These are phyloP conservation scores for Epichloe hybrida DNA, from an alignment of 2,329 filamentous ascomycete species.

Conservation along the genomic window DNA sequence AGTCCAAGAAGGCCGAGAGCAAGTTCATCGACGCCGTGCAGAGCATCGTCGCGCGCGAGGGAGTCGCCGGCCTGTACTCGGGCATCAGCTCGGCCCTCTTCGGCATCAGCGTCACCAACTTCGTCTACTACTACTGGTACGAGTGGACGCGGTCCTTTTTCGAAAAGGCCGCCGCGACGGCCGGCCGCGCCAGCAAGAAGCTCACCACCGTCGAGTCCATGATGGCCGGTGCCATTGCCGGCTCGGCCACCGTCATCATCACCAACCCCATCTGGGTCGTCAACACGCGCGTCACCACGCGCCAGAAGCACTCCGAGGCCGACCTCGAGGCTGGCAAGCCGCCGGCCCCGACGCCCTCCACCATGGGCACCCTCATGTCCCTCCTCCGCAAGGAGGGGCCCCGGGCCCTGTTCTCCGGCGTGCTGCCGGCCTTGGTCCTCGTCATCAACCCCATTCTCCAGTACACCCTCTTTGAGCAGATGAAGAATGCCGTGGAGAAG, in stretches of 20 bases:
- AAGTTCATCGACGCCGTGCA: constrained; percentile 72
- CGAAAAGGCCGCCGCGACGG: constrained; percentile 58
- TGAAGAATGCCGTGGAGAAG: constrained; percentile 82
- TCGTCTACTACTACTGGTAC: constrained; percentile 99
- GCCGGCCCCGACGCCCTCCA: constrained; percentile 42
- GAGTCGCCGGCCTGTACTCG: constrained; percentile 76
- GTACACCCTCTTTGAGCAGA: constrained; percentile 96
- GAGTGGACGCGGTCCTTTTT: constrained; percentile 90
- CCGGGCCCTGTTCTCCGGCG: constrained; percentile 75
- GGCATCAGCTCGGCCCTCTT: constrained; percentile 90
- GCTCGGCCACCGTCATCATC: constrained; percentile 83
- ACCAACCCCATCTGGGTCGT: constrained; percentile 99
- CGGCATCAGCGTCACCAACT: constrained; percentile 97
- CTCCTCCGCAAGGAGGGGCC: constrained; percentile 77
- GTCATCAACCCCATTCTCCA: constrained; percentile 98
- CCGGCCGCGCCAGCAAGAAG: constrained; percentile 62
- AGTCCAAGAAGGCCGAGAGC: constrained; percentile 83
- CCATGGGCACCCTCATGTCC: constrained; percentile 66
- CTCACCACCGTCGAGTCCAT: constrained; percentile 89
- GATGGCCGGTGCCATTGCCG: constrained; percentile 86
- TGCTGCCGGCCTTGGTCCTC: constrained; percentile 81
- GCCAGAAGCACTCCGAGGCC: constrained; percentile 44
- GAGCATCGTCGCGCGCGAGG: constrained; percentile 83
- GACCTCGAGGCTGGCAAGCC: constrained; percentile 26
- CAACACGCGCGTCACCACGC: constrained; percentile 95